phyloP scores from a whole-genome alignment of 2,329 filamentous ascomycete species.

The Botrytis deweyae region DNA sequence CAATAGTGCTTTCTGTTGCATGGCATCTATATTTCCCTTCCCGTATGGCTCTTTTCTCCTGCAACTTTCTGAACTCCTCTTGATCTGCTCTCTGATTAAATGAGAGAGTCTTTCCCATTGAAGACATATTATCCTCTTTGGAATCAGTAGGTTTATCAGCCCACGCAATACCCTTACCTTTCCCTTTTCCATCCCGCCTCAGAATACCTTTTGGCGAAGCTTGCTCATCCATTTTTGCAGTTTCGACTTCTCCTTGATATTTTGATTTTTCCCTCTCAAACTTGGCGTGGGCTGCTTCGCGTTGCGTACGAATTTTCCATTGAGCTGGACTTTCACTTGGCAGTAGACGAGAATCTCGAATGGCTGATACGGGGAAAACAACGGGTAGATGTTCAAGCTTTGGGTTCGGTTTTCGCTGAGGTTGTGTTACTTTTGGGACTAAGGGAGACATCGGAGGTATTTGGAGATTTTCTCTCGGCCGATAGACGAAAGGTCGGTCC shows the following conservation, averaged over 20 bases:
- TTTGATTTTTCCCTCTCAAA: background rate
- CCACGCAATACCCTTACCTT: conserved; percentile 2
- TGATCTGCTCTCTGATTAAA: conserved; percentile 7
- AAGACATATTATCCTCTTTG: background rate
- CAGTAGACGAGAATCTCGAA: background rate
- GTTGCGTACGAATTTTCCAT: conserved; percentile 2
- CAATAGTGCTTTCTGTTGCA: background rate
- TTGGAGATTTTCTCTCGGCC: background rate
- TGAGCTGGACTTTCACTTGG: background rate
- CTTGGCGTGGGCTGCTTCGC: background rate
- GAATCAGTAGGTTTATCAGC: background rate
- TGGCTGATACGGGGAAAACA: background rate
- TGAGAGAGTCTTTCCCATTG: background rate
- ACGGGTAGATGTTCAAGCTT: background rate
- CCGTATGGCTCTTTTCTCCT: background rate
- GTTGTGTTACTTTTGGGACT: background rate
- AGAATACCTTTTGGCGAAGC: background rate
- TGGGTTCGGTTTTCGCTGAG: background rate
- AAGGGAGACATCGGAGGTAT: background rate
- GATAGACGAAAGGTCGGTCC: background rate
- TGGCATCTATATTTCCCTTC: background rate
- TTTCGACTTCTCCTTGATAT: background rate
- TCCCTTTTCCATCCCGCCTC: background rate
- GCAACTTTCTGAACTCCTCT: background rate
- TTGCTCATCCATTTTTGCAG: background rate